Evolutionary conservation across 208 protist genomes (phyloP).

Genomic region (Naegleria fowleri): DNA sequence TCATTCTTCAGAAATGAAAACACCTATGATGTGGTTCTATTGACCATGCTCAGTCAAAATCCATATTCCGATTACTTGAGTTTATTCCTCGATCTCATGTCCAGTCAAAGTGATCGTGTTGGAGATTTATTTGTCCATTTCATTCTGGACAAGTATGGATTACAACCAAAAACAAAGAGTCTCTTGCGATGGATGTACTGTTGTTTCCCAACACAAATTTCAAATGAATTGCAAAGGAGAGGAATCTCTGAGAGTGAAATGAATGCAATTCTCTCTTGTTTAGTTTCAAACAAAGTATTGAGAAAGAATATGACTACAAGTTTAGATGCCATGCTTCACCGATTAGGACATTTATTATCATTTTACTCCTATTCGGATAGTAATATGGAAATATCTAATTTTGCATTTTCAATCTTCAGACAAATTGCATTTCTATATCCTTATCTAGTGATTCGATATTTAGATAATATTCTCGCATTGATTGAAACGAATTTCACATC

Average conservation of each 20-base stretch:
- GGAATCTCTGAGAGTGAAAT: background rate
- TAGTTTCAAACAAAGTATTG: background rate
- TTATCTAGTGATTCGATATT: background rate
- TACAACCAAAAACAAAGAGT: background rate
- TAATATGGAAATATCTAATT: background rate
- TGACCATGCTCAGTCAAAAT: background rate
- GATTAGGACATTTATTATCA: background rate
- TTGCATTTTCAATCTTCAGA: slow-evolving; percentile 6
- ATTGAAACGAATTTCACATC: background rate
- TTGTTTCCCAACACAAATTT: background rate
- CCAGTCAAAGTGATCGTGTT: background rate
- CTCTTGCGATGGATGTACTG: background rate
- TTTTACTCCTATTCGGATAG: background rate
- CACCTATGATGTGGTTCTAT: background rate
- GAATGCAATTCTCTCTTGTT: background rate
- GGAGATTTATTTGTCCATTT: background rate
- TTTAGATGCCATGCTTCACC: background rate
- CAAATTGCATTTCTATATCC: background rate
- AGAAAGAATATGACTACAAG: background rate
- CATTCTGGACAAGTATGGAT: background rate
- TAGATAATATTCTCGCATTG: background rate
- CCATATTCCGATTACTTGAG: background rate
- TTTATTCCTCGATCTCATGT: background rate
- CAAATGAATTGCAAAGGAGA: background rate
- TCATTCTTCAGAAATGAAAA: too few relatives aligned